Evolutionary conservation across 768 basidiomycete species (phyloP).

Genomic region (Leccinellum rugosiceps): DNA sequence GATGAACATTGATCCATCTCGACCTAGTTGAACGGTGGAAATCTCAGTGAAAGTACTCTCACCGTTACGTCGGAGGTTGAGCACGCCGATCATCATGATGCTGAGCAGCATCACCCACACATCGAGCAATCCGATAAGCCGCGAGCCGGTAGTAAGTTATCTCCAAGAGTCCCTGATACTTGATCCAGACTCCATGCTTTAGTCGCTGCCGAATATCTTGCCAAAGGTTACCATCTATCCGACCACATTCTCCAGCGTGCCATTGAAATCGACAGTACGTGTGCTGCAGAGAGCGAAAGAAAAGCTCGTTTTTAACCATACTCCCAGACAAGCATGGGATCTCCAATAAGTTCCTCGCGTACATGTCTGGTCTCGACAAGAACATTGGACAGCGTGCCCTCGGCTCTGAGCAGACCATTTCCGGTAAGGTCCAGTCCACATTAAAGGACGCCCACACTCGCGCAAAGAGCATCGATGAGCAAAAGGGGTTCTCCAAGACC

Average conservation of each 20-base stretch:
- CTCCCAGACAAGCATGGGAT: conserved; percentile 77
- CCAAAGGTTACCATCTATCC: conserved; percentile 80
- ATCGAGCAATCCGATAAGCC: conserved; percentile 91
- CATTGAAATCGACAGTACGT: conserved; percentile 72
- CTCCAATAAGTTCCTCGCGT: conserved; percentile 77
- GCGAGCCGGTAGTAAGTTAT: conserved; percentile 66
- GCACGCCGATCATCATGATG: conserved; percentile 52
- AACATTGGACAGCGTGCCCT: conserved; percentile 66
- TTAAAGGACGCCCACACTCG: conserved; percentile 63
- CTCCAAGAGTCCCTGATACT: neutral
- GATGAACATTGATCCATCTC: neutral
- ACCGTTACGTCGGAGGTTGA: conserved; percentile 66
- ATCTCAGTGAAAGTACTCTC: conserved; percentile 69
- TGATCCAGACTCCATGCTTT: conserved; percentile 6
- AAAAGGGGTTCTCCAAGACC: conserved; percentile 69
- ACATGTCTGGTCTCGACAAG: conserved; percentile 70
- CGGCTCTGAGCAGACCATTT: conserved; percentile 80
- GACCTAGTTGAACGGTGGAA: conserved; percentile 64
- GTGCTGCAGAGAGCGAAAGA: neutral
- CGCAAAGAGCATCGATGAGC: conserved; percentile 74
- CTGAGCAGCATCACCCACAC: conserved; percentile 35
- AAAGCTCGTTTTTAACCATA: neutral
- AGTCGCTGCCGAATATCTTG: conserved; percentile 94
- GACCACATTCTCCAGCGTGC: conserved; percentile 77
- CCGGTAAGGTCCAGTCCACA: conserved; percentile 65